Evolutionary conservation across 495 filamentous ascomycete genomes (phyloP), one percentile per base, ranked within the genome.

Genomic region (Xylaria scruposa): DNA sequence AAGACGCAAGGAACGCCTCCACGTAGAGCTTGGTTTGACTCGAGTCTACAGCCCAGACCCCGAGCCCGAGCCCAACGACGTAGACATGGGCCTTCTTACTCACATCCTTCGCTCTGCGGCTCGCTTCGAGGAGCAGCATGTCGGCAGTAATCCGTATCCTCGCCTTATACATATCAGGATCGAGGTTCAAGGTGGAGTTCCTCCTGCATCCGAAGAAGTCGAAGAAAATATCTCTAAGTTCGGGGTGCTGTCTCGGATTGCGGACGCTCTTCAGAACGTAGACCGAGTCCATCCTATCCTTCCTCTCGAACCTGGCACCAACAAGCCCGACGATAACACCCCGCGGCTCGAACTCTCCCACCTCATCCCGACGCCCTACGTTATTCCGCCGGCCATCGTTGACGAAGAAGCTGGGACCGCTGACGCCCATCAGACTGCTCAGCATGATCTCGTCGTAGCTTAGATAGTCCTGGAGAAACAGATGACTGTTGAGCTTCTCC

Each of bases 51-150:
- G 62, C 60, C 80, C 80, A 83, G 12, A 79, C 81, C 4, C 81
- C 81, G 4, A 83, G 78, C 2, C 81, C 81, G 0, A 83, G 73
- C 3, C 81, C 81, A n/a, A 83, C 79, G 1, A 82, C 66, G 61
- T 83, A 78, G 3, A 78, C 73, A 38, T 79, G 73, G 17, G 81
- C 81, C n/a, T 76, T 80, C 63, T 62, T 73, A 19, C 62, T 62
- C 0, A 62, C 72, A 12, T 62, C 72, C 46, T n/a, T 58, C 6
- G 79, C 81, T 7, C 79, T 77, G 0, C 54, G 38, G 44, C 75
- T 70, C 0, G 81, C 80, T 63, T 83, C 80, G 7, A 77, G 54
- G 1, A 83, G 70, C 17, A 83, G 46, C 1, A 81, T 76, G 1
- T 81, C 75, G 12, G 71, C 46, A 0, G 73, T 73, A 6, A 81